These are phyloP conservation scores for Hansenula sp. DNA, from an alignment of 1,139 yeast species.

Conservation along the genomic window DNA sequence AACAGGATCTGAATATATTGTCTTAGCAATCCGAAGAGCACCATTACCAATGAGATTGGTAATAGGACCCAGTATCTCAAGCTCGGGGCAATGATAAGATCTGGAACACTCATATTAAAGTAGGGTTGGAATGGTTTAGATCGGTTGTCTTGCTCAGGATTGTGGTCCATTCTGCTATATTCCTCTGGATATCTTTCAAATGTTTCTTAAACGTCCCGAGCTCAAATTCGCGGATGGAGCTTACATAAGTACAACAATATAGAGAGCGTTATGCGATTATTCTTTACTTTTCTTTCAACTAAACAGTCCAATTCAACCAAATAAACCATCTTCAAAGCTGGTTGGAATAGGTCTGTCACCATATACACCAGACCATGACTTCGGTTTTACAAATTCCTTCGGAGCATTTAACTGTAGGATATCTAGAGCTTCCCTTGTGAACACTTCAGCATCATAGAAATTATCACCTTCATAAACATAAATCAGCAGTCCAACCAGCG, in stretches of 20 bases:
- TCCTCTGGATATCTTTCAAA: no score
- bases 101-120: slow-evolving; percentile 32
- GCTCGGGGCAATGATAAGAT: slow-evolving; percentile 70
- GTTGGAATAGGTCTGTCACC: slow-evolving; percentile 66
- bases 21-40: slow-evolving; percentile 79
- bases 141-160: no score
- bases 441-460: slow-evolving; percentile 59
- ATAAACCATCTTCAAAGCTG: slow-evolving; percentile 67
- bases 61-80: slow-evolving; percentile 86
- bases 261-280: no score
- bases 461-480: slow-evolving; percentile 91
- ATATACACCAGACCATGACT: slow-evolving; percentile 83
- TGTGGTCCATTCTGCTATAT: no score
- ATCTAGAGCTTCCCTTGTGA: slow-evolving; percentile 42
- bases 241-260: no score
- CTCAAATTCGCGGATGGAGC: not conserved
- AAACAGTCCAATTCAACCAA: slow-evolving; percentile 9
- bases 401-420: slow-evolving; percentile 15
- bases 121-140: not conserved
- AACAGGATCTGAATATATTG: slow-evolving; percentile 63
- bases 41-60: slow-evolving; percentile 89
- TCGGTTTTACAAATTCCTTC: slow-evolving; percentile 49
- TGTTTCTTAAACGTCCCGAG: no score
- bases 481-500: slow-evolving; percentile 23
- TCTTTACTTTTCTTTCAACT: no score